Evolutionary conservation across 2,329 filamentous ascomycete species (phyloP), one percentile per base, ranked within the genome.

Genomic region (Xylaria sp.): DNA sequence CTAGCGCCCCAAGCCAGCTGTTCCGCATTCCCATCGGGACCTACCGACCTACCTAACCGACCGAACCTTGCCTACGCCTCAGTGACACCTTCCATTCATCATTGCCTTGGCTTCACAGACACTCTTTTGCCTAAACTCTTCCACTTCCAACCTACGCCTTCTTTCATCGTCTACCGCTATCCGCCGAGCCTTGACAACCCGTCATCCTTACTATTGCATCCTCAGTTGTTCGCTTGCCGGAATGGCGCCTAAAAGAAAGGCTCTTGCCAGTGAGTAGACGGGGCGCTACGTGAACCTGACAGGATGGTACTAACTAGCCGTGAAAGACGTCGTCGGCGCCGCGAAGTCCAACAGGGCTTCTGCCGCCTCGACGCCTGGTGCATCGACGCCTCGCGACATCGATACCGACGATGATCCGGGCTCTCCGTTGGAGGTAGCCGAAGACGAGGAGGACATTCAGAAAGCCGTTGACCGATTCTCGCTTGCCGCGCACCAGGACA

Each of bases 191-290:
- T 30, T 30, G 23, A 30, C 23, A 30, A 30, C 23, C 23, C 23
- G 4, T 30, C 37, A 42, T 42, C 8, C 46, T 39, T 51, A 9
- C 55, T 64, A 47, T 55, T 34, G 34, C 55, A 42, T 54, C 47
- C 46, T 61, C 59, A 46, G 23, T 52, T 19, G 56, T 35, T 49
- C 46, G 23, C 47, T 34, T 52, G 52, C 54, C 51, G 7, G 52
- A 60, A 91, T 91, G 88, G 83, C 88, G 64, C 79, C 81, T 16
- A 91, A 91, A 76, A 82, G 88, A 71, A 91, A 91, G 77, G 87
- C 87, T 62, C 69, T 77, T 66, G 76, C 78, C 56, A 78, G 78
- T 80, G 78, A 73, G 74, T 66, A 67, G 23, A 49, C 23, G 8
- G 30, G 48, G 56, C 47, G 44, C 9, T 51, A 11, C 6, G 42